These are phyloP conservation scores for Chenopodium quinoa DNA, from an alignment of 148 eudicot species.

Conservation along the genomic window DNA sequence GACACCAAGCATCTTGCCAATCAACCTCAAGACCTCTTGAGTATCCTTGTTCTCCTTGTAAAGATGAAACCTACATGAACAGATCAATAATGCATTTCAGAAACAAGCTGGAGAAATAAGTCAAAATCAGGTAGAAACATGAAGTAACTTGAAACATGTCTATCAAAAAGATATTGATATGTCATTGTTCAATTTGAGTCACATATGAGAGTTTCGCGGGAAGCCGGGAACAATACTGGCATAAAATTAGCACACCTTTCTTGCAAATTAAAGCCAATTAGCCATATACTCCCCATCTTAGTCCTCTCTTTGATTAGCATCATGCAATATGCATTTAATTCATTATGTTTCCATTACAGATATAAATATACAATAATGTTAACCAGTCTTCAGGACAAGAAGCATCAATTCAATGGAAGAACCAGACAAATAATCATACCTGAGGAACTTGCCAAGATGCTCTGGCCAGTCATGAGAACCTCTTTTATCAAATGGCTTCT, in stretches of 20 bases:
- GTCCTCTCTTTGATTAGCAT: not conserved
- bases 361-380: not conserved
- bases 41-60: constrained; percentile 99
- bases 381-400: not conserved
- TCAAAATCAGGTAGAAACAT: not conserved
- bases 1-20: constrained; percentile 93
- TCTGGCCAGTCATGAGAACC: constrained; percentile 91
- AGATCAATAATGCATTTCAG: constrained; percentile 16
- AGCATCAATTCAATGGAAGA: not conserved
- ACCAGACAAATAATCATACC: constrained; percentile 39
- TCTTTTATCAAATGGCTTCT: constrained; percentile 76
- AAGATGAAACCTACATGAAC: constrained; percentile 71
- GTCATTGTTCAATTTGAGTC: not conserved
- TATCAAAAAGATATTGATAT: constrained; percentile 5
- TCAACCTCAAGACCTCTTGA: constrained; percentile 79
- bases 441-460: constrained; percentile 77
- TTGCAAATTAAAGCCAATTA: not conserved
- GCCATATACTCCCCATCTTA: not conserved
- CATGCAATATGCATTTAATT: not conserved
- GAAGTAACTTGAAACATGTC: not conserved
- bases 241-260: not conserved
- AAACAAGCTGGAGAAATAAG: not conserved
- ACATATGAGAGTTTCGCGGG: not conserved
- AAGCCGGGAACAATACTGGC: not conserved
- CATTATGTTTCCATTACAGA: not conserved